A percentile compares a stretch with the other conserved stretches of the same genome.
Evolutionary conservation across 148 eudicot genomes (phyloP).

Genomic region (Vaccinium vitisidaea): DNA sequence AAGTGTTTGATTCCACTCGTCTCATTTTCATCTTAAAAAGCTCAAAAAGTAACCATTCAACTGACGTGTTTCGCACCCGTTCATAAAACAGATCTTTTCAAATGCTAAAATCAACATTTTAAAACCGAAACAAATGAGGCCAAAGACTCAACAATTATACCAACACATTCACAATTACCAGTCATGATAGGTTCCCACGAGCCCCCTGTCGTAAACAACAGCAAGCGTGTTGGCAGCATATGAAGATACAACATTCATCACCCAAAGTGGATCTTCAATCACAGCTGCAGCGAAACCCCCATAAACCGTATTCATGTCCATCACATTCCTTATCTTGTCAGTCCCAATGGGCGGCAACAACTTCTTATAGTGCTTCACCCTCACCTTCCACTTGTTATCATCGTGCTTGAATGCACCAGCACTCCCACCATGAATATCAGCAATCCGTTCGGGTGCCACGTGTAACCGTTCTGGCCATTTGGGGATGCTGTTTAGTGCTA

Average conservation of each 20-base stretch:
- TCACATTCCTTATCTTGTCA: constrained; percentile 75
- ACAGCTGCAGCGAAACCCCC: constrained; percentile 86
- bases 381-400: constrained; percentile 62
- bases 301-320: constrained; percentile 89
- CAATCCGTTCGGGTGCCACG: constrained; percentile 63
- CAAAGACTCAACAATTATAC: neutral
- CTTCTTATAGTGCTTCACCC: constrained; percentile 80
- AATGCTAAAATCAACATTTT: neutral
- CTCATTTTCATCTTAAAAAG: neutral
- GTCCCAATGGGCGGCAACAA: constrained; percentile 65
- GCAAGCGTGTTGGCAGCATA: constrained; percentile 67
- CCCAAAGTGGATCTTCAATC: constrained; percentile 72
- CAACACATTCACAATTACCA: constrained; percentile 47
- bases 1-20: neutral
- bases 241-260: constrained; percentile 87
- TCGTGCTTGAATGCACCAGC: constrained; percentile 64
- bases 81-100: neutral
- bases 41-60: neutral
- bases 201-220: constrained; percentile 79
- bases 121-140: neutral
- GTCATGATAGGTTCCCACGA: constrained; percentile 81
- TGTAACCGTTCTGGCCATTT: constrained; percentile 76
- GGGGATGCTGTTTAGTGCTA: constrained; percentile 42
- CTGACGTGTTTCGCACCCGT: neutral
- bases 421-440: constrained; percentile 64